Evolutionary conservation across 1,284 basidiomycete species (phyloP).

Genomic region (Porodaedalea pini): DNA sequence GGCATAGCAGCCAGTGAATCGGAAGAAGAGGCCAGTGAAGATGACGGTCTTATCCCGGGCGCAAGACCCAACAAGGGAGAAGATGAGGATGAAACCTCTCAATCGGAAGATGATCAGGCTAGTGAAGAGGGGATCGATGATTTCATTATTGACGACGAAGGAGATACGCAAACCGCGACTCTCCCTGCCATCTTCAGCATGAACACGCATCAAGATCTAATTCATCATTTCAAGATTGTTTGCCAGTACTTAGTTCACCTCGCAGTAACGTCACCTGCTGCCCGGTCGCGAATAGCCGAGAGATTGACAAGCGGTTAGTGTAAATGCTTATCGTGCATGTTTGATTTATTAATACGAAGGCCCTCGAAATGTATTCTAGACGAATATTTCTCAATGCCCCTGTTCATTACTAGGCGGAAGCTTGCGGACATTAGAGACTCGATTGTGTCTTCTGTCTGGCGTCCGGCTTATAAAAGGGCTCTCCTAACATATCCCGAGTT

Average conservation of each 20-base stretch:
- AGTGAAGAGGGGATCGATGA: conserved; percentile 42
- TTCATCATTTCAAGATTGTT: conserved; percentile 78
- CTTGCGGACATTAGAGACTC: conserved; percentile 65
- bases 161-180: conserved; percentile 36
- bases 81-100: conserved; percentile 18
- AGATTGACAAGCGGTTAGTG: conserved; percentile 38
- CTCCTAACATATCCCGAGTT: conserved; percentile 68
- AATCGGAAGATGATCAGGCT: conserved; percentile 29
- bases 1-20: conserved; percentile 37
- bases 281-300: conserved; percentile 7
- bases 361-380: conserved; percentile 34
- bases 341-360: conserved; percentile 19
- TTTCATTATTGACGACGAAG: conserved; percentile 75
- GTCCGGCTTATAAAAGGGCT: conserved; percentile 57
- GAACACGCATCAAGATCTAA: conserved; percentile 68
- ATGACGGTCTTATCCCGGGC: conserved; percentile 28
- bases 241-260: conserved; percentile 84
- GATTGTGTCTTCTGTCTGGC: conserved; percentile 79
- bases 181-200: conserved; percentile 77
- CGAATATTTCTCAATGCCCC: conserved; percentile 68
- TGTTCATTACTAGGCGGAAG: conserved; percentile 60
- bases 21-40: conserved; percentile 34
- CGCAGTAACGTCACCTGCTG: conserved; percentile 48
- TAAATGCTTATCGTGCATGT: neutral
- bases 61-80: conserved; percentile 27